Evolutionary conservation across 768 basidiomycete genomes (phyloP).

Genomic region (Hygrophoropsis aurantiaca): DNA sequence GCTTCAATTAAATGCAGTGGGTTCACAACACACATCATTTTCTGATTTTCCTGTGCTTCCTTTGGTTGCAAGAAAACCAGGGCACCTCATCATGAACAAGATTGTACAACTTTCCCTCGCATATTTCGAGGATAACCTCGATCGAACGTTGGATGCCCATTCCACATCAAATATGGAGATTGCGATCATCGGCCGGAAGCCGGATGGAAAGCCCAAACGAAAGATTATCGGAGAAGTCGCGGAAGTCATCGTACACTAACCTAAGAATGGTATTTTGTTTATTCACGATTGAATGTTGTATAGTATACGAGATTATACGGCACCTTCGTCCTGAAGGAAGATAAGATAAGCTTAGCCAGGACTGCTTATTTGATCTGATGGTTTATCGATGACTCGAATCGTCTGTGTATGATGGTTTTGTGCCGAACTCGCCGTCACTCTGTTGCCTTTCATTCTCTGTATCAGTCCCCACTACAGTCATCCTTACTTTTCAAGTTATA

Average conservation of each 20-base stretch:
- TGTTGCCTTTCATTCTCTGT: too few species aligned
- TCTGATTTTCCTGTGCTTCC: constrained; percentile 30
- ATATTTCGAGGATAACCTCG: constrained; percentile 19
- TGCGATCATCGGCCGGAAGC: constrained; percentile 16
- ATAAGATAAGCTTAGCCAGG: too few species aligned
- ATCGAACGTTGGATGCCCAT: neutral
- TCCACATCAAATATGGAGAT: constrained; percentile 19
- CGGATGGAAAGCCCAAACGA: constrained; percentile 23
- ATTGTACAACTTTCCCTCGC: constrained; percentile 18
- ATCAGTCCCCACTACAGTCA: too few species aligned
- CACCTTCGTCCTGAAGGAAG: too few species aligned
- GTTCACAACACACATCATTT: constrained; percentile 24
- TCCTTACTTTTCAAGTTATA: too few species aligned
- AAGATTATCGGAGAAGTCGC: constrained; percentile 18
- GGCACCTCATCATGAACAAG: constrained; percentile 21
- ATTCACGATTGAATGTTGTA: neutral
- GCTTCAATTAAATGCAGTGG: constrained; percentile 11
- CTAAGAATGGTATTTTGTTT: neutral
- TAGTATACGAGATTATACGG: too few species aligned
- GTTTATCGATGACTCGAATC: too few species aligned
- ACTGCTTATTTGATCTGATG: too few species aligned
- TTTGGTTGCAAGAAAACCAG: constrained; percentile 12
- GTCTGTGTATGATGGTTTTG: too few species aligned
- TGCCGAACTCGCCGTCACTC: too few species aligned
- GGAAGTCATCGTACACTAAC: constrained; percentile 23